Conservation (phyloP, 805 yeast genomes). For the Candida gorgasii region DNA sequence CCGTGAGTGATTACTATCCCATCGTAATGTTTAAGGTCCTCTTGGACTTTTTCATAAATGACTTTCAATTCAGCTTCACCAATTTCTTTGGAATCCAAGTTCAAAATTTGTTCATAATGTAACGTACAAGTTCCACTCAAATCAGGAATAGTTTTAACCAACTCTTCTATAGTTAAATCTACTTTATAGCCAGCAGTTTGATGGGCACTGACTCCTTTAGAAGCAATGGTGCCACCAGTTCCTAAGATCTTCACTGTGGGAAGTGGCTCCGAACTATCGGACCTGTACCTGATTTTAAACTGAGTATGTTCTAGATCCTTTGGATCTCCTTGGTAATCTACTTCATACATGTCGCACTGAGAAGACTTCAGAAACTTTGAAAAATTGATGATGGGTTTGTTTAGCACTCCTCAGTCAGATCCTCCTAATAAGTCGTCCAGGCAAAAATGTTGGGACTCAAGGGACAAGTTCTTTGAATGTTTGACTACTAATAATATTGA, state of each 20-base stretch:
- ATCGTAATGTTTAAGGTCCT: slow-evolving; percentile 46
- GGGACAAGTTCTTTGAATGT: slow-evolving; percentile 79
- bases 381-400: slow-evolving; percentile 5
- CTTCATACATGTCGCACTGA: slow-evolving; percentile 6
- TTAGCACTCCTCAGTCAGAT: slow-evolving; percentile 1
- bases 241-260: slow-evolving; percentile 44
- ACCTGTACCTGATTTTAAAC: slow-evolving; percentile 36
- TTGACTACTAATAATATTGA: slow-evolving; percentile 65
- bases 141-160: slow-evolving; percentile 56
- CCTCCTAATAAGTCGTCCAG: slow-evolving; percentile 70
- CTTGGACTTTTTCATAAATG: slow-evolving; percentile 47
- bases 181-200: slow-evolving; percentile 48
- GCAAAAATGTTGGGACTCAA: slow-evolving; percentile 83
- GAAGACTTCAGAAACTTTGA: neutral
- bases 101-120: slow-evolving; percentile 62
- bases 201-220: slow-evolving; percentile 37
- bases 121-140: slow-evolving; percentile 53
- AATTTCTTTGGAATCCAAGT: slow-evolving; percentile 61
- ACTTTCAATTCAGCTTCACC: slow-evolving; percentile 46
- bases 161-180: slow-evolving; percentile 47
- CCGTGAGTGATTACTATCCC: slow-evolving; percentile 72
- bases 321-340: slow-evolving; percentile 13
- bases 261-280: slow-evolving; percentile 26
- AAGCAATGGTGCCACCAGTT: slow-evolving; percentile 49
- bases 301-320: slow-evolving; percentile 31